These are phyloP conservation scores for Clarireedia monteithiana DNA, from an alignment of 2,329 filamentous ascomycete genomes.

Conservation along the genomic window DNA sequence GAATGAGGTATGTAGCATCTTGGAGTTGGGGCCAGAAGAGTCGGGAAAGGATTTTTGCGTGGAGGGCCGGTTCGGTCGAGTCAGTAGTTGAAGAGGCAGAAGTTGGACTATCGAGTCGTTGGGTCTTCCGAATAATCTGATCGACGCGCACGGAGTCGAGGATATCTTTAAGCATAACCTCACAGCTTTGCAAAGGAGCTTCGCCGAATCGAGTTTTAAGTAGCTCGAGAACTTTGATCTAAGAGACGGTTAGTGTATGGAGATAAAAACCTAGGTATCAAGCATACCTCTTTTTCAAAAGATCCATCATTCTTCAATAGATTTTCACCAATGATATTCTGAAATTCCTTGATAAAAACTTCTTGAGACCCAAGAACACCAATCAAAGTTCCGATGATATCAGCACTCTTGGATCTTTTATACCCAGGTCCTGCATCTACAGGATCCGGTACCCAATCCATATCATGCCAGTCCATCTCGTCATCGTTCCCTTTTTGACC, in stretches of 20 bases:
- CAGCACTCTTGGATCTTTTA: conserved; percentile 77
- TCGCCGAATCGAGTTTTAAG: conserved; percentile 88
- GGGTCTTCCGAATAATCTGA: conserved; percentile 49
- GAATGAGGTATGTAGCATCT: conserved; percentile 60
- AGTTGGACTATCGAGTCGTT: conserved; percentile 31
- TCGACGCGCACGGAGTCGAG: conserved; percentile 75
- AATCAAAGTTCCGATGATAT: conserved; percentile 87
- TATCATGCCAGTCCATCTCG: conserved; percentile 82
- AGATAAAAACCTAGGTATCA: neutral
- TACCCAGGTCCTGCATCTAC: conserved; percentile 91
- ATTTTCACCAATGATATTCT: conserved; percentile 79
- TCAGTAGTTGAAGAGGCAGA: conserved; percentile 21
- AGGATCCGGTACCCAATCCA: conserved; percentile 88
- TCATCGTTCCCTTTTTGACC: conserved; percentile 50
- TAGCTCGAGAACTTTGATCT: conserved; percentile 73
- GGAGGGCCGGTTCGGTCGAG: conserved; percentile 38
- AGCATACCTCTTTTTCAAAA: conserved; percentile 60
- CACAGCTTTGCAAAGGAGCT: conserved; percentile 77
- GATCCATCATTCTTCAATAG: conserved; percentile 58
- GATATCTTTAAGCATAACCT: conserved; percentile 95
- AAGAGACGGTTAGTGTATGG: conserved; percentile 9
- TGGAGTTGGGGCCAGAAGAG: conserved; percentile 88
- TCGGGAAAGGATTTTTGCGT: conserved; percentile 81
- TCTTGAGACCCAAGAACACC: conserved; percentile 84
- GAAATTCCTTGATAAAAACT: conserved; percentile 89